Conservation (phyloP, 2,329 filamentous ascomycete genomes). For the Ophiostoma sp. region DNA sequence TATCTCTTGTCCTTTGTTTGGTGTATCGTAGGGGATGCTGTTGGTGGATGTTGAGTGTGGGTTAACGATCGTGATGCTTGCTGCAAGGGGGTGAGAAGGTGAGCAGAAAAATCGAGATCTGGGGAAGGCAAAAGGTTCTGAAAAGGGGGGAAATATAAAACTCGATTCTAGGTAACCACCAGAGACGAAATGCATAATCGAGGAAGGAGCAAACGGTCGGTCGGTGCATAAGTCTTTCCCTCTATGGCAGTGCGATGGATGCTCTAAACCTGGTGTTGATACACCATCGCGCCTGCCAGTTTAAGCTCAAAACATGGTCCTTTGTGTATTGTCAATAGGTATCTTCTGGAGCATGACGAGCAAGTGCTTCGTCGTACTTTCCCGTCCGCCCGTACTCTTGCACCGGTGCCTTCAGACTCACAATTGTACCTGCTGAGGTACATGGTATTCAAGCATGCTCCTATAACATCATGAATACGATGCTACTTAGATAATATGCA, state of each 20-base stretch:
- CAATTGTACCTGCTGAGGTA: not conserved
- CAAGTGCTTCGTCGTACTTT: not conserved
- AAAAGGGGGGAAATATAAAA: not conserved
- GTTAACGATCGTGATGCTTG: not conserved
- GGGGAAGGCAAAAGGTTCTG: not conserved
- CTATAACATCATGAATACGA: not conserved
- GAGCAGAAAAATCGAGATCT: not conserved
- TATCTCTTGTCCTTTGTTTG: too few species aligned
- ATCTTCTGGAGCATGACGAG: not conserved
- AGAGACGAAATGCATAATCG: not conserved
- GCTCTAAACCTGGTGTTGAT: not conserved
- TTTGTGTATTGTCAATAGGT: not conserved
- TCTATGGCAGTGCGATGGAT: not conserved
- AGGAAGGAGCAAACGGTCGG: conserved; percentile 4
- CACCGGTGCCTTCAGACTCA: not conserved
- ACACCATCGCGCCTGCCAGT: not conserved
- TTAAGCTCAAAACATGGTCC: not conserved
- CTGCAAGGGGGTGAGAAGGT: not conserved
- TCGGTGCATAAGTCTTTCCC: not conserved
- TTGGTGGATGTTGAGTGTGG: not conserved
- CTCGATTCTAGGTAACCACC: not conserved
- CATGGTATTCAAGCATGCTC: not conserved
- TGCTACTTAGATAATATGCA: not conserved
- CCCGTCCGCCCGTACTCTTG: not conserved
- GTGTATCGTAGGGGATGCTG: not conserved